phyloP scores from a whole-genome alignment of 2,329 filamentous ascomycete species.

The Albophoma yamanashiensis region DNA sequence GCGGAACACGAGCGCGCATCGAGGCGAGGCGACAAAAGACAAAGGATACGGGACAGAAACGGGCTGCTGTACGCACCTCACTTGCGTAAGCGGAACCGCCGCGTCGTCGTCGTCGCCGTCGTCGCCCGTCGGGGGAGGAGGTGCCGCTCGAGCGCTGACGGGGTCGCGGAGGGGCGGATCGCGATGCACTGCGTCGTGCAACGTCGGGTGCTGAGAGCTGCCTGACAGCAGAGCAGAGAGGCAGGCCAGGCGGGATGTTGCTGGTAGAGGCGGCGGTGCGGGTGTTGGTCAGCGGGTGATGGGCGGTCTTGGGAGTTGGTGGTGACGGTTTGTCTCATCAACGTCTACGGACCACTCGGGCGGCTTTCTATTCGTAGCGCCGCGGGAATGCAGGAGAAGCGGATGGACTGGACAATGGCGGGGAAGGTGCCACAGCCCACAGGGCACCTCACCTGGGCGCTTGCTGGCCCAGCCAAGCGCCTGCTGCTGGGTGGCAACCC shows the following conservation, averaged over 20 bases:
- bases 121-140: not conserved
- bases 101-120: not conserved
- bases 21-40: not conserved
- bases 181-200: not conserved
- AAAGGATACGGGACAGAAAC: not conserved
- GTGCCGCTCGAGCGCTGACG: not conserved
- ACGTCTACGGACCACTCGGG: not conserved
- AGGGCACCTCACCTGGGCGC: not conserved
- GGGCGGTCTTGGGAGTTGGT: not conserved
- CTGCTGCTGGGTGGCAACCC: too few relatives aligned
- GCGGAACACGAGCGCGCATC: not conserved
- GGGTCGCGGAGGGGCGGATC: not conserved
- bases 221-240: not conserved
- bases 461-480: too few relatives aligned
- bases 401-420: not conserved
- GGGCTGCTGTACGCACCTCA: not conserved
- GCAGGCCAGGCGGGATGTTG: not conserved
- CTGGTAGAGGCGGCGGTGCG: not conserved
- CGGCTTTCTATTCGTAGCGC: conserved; percentile 1
- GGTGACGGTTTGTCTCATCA: not conserved
- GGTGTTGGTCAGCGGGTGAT: not conserved
- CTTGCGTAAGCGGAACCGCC: not conserved
- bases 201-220: not conserved
- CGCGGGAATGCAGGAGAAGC: conserved; percentile 4
- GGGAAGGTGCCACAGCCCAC: not conserved